Base-by-base conservation (phyloP, 2,329 filamentous ascomycete genomes). In the Phaeophleospora eucalypticola region DNA sequence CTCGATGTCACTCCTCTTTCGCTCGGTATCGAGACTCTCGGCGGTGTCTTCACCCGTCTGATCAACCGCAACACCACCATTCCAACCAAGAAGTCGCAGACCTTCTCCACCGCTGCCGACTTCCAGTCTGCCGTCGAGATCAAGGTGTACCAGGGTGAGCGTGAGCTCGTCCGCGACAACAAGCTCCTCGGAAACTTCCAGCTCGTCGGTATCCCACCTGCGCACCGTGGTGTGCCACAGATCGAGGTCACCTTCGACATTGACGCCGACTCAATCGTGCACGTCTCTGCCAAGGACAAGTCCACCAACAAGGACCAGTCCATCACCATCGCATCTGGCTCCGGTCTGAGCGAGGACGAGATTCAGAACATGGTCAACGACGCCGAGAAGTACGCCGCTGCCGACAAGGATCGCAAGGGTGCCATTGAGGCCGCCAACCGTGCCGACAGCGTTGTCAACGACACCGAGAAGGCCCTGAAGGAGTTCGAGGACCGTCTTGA, bases 61-160 rank as follows among this genome's bases (percentile, higher is more conserved):
- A 97, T 97, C 80, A 95, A 95, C 84, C 88, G 91, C 64, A 97
- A 97, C 82, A 97, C 91, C 67, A 96, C 91, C 58, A 97, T 97
- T 68, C 91, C 91, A 48, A 97, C 91, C 76, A 96, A 96, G 86
- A 97, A 97, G 80, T 96, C 90, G 10, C 89, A 96, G 77, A 84
- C 90, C 68, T 97, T 97, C 83, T 96, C 90, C 46, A 97, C 91
- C 42, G 90, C 90, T 45, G 90, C 91, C 60, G 91, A 97, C 71
- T 95, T 94, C 87, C 91, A 97, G 80, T 95, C 88, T 55, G 91
- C 90, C 61, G 91, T 97, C 67, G 90, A 96, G 80, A 97, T 97
- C 80, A 96, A 97, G 87, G 91, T 97, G 57, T 97, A 84, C 86
- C 90, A 97, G 84, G 91, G 91, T 80, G 91, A 97, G 82, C 91